Percentiles rank a stretch among this genome's conserved stretches.
Evolutionary conservation across 352 stramenopile species (phyloP).

Genomic region (Stephanocyclus meneghinianus): DNA sequence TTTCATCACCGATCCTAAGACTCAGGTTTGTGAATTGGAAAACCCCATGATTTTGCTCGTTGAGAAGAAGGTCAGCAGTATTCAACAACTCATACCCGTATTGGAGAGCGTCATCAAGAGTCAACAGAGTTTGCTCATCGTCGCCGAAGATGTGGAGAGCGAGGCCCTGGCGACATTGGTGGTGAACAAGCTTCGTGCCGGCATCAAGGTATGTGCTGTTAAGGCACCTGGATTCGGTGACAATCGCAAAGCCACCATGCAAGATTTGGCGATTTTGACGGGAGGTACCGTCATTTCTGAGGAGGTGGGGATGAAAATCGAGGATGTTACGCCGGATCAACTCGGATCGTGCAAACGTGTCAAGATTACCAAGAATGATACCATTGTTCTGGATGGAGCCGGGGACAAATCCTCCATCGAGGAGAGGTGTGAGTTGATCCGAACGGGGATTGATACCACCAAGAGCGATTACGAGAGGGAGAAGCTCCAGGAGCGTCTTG

Average conservation of each 20-base stretch:
- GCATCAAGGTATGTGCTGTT: conserved; percentile 99
- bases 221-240: conserved; percentile 99
- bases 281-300: conserved; percentile 97
- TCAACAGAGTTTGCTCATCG: conserved; percentile 96
- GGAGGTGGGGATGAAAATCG: conserved; percentile 97
- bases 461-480: conserved; percentile 99
- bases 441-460: conserved; percentile 92
- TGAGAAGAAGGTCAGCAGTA: conserved; percentile 99
- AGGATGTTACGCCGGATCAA: conserved; percentile 93
- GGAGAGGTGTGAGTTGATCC: conserved; percentile 94
- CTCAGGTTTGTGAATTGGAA: conserved; percentile 97
- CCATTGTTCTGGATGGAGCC: conserved; percentile 94
- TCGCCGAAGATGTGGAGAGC: conserved; percentile 99
- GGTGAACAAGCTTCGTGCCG: conserved; percentile 99
- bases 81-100: conserved; percentile 96
- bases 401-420: conserved; percentile 90
- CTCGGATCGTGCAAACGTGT: conserved; percentile 93
- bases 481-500: conserved; percentile 99
- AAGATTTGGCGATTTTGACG: conserved; percentile 99
- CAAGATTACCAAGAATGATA: conserved; percentile 99
- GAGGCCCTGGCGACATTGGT: conserved; percentile 98
- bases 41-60: conserved; percentile 98
- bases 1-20: conserved; percentile 99
- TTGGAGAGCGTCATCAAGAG: conserved; percentile 97
- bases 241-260: conserved; percentile 99